phyloP scores from a whole-genome alignment of 1,139 yeast genomes.

The Candida tetrigidarum region DNA sequence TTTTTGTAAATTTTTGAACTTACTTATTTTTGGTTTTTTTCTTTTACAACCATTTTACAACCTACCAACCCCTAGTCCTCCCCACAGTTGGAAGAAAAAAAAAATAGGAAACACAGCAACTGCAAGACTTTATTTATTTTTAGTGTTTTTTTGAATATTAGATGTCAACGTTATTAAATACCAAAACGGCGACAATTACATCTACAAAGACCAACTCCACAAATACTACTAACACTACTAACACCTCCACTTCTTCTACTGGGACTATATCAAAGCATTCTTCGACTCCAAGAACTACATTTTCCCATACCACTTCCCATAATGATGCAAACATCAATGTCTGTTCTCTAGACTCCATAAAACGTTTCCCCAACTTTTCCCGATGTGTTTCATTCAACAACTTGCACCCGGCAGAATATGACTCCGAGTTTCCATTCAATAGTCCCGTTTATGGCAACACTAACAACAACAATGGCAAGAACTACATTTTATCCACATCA shows the following conservation, averaged over 20 bases:
- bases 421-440: conserved; percentile 11
- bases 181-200: background rate
- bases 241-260: too few relatives aligned
- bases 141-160: background rate
- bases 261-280: background rate
- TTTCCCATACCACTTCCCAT: background rate
- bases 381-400: conserved; percentile 52
- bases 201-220: too few relatives aligned
- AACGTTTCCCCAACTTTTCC: conserved; percentile 16
- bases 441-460: conserved; percentile 14
- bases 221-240: too few relatives aligned
- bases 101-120: background rate
- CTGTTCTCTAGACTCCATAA: background rate
- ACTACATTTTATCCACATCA: conserved; percentile 5
- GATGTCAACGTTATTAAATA: conserved; percentile 8
- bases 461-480: conserved; percentile 1
- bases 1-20: background rate
- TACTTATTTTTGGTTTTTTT: background rate
- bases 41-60: background rate
- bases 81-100: background rate
- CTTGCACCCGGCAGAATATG: conserved; percentile 33
- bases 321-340: background rate
- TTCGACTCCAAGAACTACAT: conserved; percentile 6
- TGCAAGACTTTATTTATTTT: background rate
- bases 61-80: background rate